Percentiles rank a stretch among this genome's conserved stretches.
Evolutionary conservation across 495 filamentous ascomycete genomes (phyloP).

Genomic region (Penicillium samsonianum): DNA sequence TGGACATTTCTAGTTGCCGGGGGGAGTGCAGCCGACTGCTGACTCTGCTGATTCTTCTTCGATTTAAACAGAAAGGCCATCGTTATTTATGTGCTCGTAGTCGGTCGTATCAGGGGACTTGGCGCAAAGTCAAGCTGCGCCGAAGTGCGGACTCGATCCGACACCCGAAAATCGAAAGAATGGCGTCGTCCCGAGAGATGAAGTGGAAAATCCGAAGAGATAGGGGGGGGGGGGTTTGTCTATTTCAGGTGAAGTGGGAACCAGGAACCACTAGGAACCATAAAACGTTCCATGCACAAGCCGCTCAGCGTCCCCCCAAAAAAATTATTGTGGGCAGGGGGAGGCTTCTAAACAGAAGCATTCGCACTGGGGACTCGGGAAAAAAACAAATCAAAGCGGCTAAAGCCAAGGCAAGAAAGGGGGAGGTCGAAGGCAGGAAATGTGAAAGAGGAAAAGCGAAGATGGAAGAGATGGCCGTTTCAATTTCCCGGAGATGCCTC

Average conservation of each 20-base stretch:
- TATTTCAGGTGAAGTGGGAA: constrained; percentile 35
- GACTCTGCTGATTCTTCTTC: constrained; percentile 52
- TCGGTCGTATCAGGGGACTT: constrained; percentile 35
- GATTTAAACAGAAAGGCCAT: constrained; percentile 68
- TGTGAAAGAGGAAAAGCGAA: constrained; percentile 19
- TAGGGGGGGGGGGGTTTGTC: constrained; percentile 22
- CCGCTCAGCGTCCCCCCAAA: constrained; percentile 25
- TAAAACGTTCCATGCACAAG: constrained; percentile 28
- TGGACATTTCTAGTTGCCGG: constrained; percentile 55
- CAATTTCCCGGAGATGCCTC: constrained; percentile 31
- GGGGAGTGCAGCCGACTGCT: constrained; percentile 44
- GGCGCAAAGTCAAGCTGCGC: constrained; percentile 24
- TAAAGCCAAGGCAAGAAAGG: constrained; percentile 14
- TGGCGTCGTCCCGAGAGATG: neutral
- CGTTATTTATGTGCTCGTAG: constrained; percentile 42
- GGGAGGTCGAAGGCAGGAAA: constrained; percentile 15
- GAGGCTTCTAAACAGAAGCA: constrained; percentile 4
- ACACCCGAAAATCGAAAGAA: constrained; percentile 16
- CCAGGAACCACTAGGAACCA: constrained; percentile 32
- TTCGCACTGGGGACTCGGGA: constrained; percentile 13
- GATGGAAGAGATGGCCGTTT: constrained; percentile 14
- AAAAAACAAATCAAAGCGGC: constrained; percentile 12
- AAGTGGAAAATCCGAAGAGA: neutral
- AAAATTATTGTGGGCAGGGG: constrained; percentile 20
- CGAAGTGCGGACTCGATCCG: constrained; percentile 17